Evolutionary conservation across 2,329 filamentous ascomycete species (phyloP), one percentile per base, ranked within the genome.

Genomic region (Alternaria arborescens): DNA sequence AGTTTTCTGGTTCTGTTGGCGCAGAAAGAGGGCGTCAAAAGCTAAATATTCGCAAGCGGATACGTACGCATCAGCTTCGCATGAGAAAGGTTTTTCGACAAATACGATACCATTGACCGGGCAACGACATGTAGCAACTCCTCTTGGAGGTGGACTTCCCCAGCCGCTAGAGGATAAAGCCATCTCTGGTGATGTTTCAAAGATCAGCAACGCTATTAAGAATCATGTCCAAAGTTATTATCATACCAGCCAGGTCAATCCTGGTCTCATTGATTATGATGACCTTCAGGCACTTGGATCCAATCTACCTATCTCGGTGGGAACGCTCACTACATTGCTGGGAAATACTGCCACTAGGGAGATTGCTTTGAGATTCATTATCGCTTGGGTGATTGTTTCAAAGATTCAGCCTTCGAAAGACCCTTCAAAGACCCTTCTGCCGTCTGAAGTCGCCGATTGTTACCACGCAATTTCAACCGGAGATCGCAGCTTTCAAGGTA

Each of bases 191-290:
- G 75, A 77, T 20, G 65, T 78, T 2, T 75, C 74, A 0, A 77
- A 72, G 14, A 73, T 79, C 26, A 65, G 71, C 52, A 74, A 68
- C 34, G 56, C 68, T 28, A 75, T 79, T 62, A 77, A 78, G 30
- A 78, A 76, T 24, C 77, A 79, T 34, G 74, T 77, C 30, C 72
- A 75, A 52, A 78, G 71, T 47, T 79, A 74, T 58, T 79, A 79
- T 41, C 71, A 76, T 43, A 64, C 36, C 2, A 56, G 61, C 6
- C 61, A 53, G n/a, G 64, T 72, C 1, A 71, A 58, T 26, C 52
- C 67, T 5, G 70, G 64, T 7, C 22, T 70, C 12, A 52, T 75
- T 5, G 73, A 74, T 32, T 30, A 67, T 6, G 69, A 71, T 10
- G 65, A 71, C 36, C 56, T 76, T 24, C 67, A 69, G 18, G 63